A percentile compares a stretch with the other conserved stretches of the same genome.
Conservation (phyloP, 176 grass and related monocot genomes). For the Rhipidocladum racemiflorum region DNA sequence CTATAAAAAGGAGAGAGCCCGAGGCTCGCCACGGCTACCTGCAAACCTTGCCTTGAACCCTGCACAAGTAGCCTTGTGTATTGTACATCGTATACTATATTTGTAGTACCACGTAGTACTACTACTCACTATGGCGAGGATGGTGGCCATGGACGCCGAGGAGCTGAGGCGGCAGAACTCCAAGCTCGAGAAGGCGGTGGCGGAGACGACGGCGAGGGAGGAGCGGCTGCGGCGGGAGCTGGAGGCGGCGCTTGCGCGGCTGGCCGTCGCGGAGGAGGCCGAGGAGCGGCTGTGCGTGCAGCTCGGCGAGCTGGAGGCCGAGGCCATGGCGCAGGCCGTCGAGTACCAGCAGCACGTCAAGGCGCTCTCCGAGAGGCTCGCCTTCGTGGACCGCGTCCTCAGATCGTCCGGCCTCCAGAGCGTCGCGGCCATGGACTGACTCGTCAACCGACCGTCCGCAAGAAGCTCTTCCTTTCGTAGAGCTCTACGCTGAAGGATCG, state of each 20-base stretch:
- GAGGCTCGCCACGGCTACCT: background rate
- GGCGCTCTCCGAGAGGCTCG: conserved; percentile 63
- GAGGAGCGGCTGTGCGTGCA: conserved; percentile 76
- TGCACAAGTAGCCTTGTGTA: background rate
- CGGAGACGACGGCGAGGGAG: conserved; percentile 51
- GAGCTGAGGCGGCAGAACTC: conserved; percentile 51
- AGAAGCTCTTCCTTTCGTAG: background rate
- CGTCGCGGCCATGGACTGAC: background rate
- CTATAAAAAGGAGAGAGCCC: conserved; percentile 22
- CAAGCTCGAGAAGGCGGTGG: conserved; percentile 59
- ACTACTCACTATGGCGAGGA: background rate
- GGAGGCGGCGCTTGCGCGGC: conserved; percentile 49
- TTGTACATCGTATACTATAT: background rate
- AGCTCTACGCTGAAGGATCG: background rate
- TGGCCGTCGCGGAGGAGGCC: conserved; percentile 60
- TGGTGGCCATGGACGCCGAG: conserved; percentile 11
- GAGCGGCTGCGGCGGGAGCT: conserved; percentile 53
- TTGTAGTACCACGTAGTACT: too few species aligned
- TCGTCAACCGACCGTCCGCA: too few species aligned
- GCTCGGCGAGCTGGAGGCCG: conserved; percentile 76
- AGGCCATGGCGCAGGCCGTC: conserved; percentile 49
- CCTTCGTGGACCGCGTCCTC: conserved; percentile 38
- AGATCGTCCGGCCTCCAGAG: conserved; percentile 5
- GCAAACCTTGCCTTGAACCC: background rate
- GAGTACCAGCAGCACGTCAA: conserved; percentile 52